Percentiles rank a stretch among this genome's conserved stretches.
phyloP scores from a whole-genome alignment of 352 stramenopile genomes.

The Phytophthora colocasiae region DNA sequence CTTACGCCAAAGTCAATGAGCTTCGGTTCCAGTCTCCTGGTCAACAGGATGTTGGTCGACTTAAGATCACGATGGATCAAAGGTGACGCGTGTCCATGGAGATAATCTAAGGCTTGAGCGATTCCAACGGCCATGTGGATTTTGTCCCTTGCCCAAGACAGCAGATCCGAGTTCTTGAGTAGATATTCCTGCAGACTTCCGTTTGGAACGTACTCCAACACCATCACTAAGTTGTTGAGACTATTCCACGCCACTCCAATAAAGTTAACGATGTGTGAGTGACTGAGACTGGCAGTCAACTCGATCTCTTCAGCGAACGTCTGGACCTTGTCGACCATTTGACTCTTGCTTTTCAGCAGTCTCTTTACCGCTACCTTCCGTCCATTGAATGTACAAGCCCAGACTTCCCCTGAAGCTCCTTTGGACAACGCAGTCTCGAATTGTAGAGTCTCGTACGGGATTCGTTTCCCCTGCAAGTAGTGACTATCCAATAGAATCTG shows the following conservation, averaged over 20 bases:
- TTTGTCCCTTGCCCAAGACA: constrained; percentile 48
- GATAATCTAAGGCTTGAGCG: constrained; percentile 39
- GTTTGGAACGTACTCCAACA: constrained; percentile 39
- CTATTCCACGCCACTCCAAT: constrained; percentile 62
- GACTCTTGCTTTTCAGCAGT: constrained; percentile 35
- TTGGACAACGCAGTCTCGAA: constrained; percentile 31
- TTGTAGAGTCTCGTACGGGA: constrained; percentile 27
- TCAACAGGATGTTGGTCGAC: constrained; percentile 76
- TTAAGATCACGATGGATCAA: constrained; percentile 47
- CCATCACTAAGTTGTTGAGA: constrained; percentile 39
- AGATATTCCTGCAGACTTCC: constrained; percentile 36
- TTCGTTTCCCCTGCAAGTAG: constrained; percentile 27
- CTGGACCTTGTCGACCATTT: constrained; percentile 39
- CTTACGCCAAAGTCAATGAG: constrained; percentile 87
- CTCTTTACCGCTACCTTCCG: constrained; percentile 53
- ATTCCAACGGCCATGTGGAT: constrained; percentile 55
- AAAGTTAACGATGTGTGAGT: constrained; percentile 57
- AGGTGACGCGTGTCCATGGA: constrained; percentile 31
- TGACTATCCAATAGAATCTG: constrained; percentile 23
- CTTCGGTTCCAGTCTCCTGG: constrained; percentile 63
- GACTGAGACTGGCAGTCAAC: constrained; percentile 52
- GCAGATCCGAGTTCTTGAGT: constrained; percentile 18
- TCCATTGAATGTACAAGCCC: constrained; percentile 48
- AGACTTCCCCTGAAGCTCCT: constrained; percentile 53
- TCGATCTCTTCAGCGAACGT: constrained; percentile 64